Conservation (phyloP, 2,329 filamentous ascomycete genomes). For the Proliferodiscus dingleyae region DNA sequence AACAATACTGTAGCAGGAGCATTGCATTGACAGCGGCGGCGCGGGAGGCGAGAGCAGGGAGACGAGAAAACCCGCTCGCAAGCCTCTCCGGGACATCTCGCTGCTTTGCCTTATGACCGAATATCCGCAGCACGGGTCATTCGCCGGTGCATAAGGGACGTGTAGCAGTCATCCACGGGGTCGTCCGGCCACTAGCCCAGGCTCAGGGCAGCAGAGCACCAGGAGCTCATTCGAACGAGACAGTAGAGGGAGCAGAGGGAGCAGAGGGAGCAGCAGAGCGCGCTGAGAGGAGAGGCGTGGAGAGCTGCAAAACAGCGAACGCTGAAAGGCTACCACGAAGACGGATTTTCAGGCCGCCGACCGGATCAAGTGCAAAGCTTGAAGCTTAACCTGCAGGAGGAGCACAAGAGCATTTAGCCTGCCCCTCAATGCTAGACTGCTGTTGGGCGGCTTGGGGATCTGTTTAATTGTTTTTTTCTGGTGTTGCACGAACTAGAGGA, state of each 20-base stretch:
- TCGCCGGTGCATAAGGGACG: conserved; percentile 4
- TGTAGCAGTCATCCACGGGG: conserved; percentile 1
- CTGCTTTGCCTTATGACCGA: conserved; percentile 11
- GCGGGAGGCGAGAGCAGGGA: neutral
- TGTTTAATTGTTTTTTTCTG: neutral
- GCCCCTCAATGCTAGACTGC: neutral
- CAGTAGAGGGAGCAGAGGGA: too few relatives aligned
- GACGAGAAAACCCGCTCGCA: neutral
- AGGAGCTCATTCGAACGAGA: neutral
- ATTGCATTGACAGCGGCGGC: neutral
- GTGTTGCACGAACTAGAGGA: neutral
- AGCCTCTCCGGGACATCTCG: neutral
- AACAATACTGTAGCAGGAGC: neutral
- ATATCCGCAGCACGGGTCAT: conserved; percentile 6
- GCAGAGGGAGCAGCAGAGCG: too few relatives aligned
- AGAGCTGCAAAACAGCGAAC: too few relatives aligned
- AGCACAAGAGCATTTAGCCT: neutral
- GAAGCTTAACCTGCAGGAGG: too few relatives aligned
- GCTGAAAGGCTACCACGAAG: too few relatives aligned
- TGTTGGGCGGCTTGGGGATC: neutral
- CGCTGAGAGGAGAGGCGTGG: too few relatives aligned
- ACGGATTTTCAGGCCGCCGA: too few relatives aligned
- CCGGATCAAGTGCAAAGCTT: too few relatives aligned
- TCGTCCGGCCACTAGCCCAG: neutral
- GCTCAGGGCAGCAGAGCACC: neutral